phyloP scores from a whole-genome alignment of 169 alveolate genomes.

The Toxoplasma gondii region DNA sequence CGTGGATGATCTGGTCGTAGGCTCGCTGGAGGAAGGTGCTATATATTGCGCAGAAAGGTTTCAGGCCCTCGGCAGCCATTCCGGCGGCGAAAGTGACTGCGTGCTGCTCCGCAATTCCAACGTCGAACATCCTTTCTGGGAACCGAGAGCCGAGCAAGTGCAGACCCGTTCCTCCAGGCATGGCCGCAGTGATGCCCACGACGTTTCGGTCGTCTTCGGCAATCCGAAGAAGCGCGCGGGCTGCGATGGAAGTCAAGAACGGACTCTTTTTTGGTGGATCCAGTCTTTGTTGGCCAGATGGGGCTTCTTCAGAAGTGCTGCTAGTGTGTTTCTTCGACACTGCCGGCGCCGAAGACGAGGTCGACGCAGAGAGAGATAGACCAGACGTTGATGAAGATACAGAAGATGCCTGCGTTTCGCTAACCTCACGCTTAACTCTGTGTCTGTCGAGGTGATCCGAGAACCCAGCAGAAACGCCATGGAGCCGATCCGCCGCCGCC shows the following conservation, averaged over 20 bases:
- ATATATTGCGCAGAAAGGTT: constrained; percentile 82
- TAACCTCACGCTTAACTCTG: not conserved
- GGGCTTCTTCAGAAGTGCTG: not conserved
- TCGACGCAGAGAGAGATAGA: too few relatives aligned
- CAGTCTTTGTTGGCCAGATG: not conserved
- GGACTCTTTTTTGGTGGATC: not conserved
- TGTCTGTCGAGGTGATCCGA: not conserved
- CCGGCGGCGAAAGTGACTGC: constrained; percentile 90
- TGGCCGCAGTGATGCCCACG: constrained; percentile 83
- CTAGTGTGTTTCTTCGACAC: not conserved
- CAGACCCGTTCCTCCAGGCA: constrained; percentile 89
- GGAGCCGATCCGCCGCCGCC: constrained; percentile 80
- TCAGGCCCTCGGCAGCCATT: constrained; percentile 81
- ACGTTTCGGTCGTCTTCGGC: constrained; percentile 76
- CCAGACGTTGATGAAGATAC: too few relatives aligned
- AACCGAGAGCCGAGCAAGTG: constrained; percentile 73
- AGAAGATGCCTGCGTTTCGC: too few relatives aligned
- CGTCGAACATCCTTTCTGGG: constrained; percentile 86
- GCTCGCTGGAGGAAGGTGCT: constrained; percentile 91
- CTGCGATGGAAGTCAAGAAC: constrained; percentile 77
- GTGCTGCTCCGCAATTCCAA: constrained; percentile 91
- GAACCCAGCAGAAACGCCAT: constrained; percentile 66
- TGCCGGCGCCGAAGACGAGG: too few relatives aligned
- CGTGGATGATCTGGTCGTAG: constrained; percentile 85
- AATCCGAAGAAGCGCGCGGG: constrained; percentile 75